Conservation (phyloP, 495 filamentous ascomycete species). For the Trypethelium eluteriae region DNA sequence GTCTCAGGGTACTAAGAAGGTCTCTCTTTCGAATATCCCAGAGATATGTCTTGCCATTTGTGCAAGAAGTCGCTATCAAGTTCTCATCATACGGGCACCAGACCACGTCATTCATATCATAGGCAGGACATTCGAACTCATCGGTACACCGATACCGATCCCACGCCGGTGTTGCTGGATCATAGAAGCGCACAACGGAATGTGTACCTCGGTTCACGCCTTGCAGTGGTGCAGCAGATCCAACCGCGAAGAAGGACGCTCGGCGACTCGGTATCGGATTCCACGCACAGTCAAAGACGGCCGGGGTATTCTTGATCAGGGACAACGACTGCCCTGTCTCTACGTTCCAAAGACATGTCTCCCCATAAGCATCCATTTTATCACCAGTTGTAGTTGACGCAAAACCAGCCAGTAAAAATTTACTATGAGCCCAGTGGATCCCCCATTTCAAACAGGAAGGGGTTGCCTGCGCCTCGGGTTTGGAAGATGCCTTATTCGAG, state of each 20-base stretch:
- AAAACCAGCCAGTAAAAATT: slow-evolving; percentile 70
- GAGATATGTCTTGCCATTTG: slow-evolving; percentile 71
- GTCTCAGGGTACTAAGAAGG: slow-evolving; percentile 58
- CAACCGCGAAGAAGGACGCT: slow-evolving; percentile 56
- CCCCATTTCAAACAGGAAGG: slow-evolving; percentile 76
- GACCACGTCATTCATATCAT: slow-evolving; percentile 82
- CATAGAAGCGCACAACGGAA: slow-evolving; percentile 49
- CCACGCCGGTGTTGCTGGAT: slow-evolving; percentile 34
- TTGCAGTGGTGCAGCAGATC: slow-evolving; percentile 26
- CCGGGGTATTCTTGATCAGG: slow-evolving; percentile 49
- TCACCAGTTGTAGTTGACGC: slow-evolving; percentile 51
- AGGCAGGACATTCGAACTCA: slow-evolving; percentile 62
- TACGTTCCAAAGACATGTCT: slow-evolving; percentile 67
- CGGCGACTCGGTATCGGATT: slow-evolving; percentile 49
- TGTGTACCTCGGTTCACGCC: slow-evolving; percentile 38
- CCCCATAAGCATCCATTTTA: slow-evolving; percentile 52
- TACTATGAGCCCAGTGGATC: slow-evolving; percentile 37
- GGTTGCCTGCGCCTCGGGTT: slow-evolving; percentile 48
- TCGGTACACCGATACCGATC: slow-evolving; percentile 34
- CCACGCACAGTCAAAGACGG: slow-evolving; percentile 76
- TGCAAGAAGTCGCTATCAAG: slow-evolving; percentile 76
- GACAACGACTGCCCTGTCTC: slow-evolving; percentile 40
- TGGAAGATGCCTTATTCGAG: slow-evolving; percentile 25
- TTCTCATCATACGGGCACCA: slow-evolving; percentile 41
- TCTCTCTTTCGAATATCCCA: slow-evolving; percentile 65